Evolutionary conservation across 495 filamentous ascomycete genomes (phyloP).

Genomic region (Penicillium subrubescens): DNA sequence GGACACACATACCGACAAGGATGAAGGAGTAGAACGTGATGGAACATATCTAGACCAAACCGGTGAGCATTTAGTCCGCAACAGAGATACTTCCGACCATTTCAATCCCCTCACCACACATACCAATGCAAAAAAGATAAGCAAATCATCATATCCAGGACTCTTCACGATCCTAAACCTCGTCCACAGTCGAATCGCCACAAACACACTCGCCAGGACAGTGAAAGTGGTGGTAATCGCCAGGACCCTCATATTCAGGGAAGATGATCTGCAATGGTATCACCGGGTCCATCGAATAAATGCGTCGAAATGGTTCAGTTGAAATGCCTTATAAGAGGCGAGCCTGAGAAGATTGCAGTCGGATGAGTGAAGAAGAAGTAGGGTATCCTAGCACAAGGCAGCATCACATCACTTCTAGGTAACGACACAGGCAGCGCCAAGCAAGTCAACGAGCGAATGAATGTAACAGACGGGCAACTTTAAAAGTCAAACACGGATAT

Average conservation of each 20-base stretch:
- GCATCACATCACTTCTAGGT: not conserved
- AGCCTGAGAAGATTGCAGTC: not conserved
- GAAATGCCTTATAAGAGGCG: not conserved
- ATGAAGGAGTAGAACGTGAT: constrained; percentile 30
- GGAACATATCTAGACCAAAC: constrained; percentile 19
- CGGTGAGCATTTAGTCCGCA: not conserved
- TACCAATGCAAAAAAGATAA: constrained; percentile 37
- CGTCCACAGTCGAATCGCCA: constrained; percentile 36
- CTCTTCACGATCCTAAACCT: constrained; percentile 34
- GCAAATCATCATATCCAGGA: constrained; percentile 40
- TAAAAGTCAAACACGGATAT: not conserved
- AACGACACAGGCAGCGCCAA: not conserved
- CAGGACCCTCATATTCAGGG: constrained; percentile 19
- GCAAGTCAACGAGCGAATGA: not conserved
- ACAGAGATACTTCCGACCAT: not conserved
- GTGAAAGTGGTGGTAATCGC: constrained; percentile 28
- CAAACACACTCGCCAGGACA: constrained; percentile 27
- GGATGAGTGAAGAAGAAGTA: not conserved
- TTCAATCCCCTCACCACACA: not conserved
- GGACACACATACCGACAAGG: constrained; percentile 28
- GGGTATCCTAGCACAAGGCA: not conserved
- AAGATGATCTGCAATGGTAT: not conserved
- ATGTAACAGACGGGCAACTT: too few relatives aligned
- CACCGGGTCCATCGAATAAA: not conserved
- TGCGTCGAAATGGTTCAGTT: not conserved